Evolutionary conservation across 2,329 filamentous ascomycete species (phyloP), one percentile per base, ranked within the genome.

Genomic region (Pyrenochaeta sp.): DNA sequence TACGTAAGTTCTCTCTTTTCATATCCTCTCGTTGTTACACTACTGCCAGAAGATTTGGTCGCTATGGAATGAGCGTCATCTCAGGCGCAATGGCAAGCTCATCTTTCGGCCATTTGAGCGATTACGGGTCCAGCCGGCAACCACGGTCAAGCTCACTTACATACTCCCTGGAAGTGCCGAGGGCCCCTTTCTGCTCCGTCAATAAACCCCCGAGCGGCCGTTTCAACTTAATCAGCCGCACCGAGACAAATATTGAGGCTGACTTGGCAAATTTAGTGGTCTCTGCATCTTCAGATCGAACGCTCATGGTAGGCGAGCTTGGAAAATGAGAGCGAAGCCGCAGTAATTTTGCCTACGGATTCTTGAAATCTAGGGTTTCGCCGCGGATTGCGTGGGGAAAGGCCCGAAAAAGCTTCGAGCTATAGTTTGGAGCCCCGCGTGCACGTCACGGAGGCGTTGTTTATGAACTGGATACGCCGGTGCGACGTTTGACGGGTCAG

Each of bases 211-310:
- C 23, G 23, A 27, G n/a, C 35, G 44, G 33, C 21, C 44, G 60
- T 58, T 63, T 61, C 61, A 61, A 63, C 49, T 21, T 31, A 43
- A 35, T 33, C 56, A 42, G 50, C 44, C 39, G 30, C 31, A 36
- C 41, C 14, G 45, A 49, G 37, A 20, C 37, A 36, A 51, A 41
- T 27, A 47, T 51, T 50, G 45, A 60, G 48, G 63, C 71, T 74
- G 50, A 74, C 67, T 68, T 68, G 64, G 64, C 66, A 54, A 59
- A 45, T 53, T 36, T 60, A 96, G 92, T 97, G 75, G 84, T 96
- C 37, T 95, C 92, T 49, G 91, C 88, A 23, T 96, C 92, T 7
- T 95, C 92, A n/a, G 92, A 97, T 79, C 87, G 91, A 44, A 94
- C 85, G 37, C 83, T 97, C 71, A 82, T 97, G 61, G 82, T 97